These are phyloP conservation scores for Dendrostoma leiphaemia DNA, from an alignment of 2,329 filamentous ascomycete species.

Conservation along the genomic window DNA sequence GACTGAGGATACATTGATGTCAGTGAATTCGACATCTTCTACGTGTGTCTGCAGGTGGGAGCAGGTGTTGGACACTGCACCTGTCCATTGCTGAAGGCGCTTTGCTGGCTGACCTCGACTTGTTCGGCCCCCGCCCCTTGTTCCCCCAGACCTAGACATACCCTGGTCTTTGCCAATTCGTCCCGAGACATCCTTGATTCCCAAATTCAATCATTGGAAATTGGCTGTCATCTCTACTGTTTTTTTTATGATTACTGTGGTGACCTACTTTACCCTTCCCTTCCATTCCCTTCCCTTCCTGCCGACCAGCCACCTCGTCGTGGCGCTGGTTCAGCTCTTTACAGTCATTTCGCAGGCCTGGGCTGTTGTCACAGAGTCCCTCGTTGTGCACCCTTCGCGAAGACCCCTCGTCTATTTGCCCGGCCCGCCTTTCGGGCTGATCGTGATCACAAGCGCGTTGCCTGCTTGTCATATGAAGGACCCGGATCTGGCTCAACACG, in stretches of 20 bases:
- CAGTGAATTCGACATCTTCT: no score
- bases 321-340: background rate
- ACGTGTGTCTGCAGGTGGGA: no score
- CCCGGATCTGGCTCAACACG: background rate
- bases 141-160: no score
- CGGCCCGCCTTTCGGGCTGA: conserved; percentile 11
- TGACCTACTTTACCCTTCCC: no score
- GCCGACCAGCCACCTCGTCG: conserved; percentile 3
- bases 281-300: background rate
- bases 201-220: background rate
- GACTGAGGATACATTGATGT: no score
- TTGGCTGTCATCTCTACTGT: conserved; percentile 3
- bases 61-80: no score
- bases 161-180: background rate
- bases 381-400: background rate
- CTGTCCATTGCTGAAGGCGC: no score
- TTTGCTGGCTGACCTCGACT: no score
- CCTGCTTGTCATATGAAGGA: background rate
- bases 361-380: conserved; percentile 2
- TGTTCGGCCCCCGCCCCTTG: no score
- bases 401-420: background rate
- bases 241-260: no score
- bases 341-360: conserved; percentile 8
- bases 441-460: conserved; percentile 5
- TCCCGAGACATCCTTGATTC: background rate